Evolutionary conservation across 2,329 filamentous ascomycete species (phyloP).

Genomic region (Xylaria sp.): DNA sequence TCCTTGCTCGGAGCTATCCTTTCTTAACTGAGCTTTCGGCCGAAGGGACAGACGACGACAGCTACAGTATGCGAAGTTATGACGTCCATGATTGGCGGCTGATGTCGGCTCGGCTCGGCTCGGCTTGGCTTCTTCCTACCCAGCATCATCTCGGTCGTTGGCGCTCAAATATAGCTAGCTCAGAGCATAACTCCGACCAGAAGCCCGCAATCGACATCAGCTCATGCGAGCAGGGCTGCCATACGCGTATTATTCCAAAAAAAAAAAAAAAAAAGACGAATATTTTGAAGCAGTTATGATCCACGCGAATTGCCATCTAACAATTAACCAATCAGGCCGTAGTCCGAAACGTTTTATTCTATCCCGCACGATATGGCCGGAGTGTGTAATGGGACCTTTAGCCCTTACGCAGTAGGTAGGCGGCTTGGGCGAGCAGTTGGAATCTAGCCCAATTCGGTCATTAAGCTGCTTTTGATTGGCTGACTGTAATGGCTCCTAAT

Average conservation of each 20-base stretch:
- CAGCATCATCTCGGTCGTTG: neutral
- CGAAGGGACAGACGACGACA: neutral
- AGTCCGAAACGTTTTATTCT: neutral
- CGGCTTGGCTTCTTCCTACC: neutral
- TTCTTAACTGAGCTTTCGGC: neutral
- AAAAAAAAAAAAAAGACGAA: too few relatives aligned
- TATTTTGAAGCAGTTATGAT: too few relatives aligned
- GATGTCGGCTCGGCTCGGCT: conserved; percentile 16
- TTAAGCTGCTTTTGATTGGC: conserved; percentile 3
- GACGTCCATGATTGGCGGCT: neutral
- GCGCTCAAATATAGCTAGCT: neutral
- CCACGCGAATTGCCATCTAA: neutral
- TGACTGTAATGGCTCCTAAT: neutral
- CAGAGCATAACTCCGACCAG: neutral
- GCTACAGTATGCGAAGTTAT: neutral
- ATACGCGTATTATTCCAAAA: too few relatives aligned
- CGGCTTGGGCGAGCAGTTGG: too few relatives aligned
- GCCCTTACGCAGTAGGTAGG: neutral
- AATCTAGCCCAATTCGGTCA: neutral
- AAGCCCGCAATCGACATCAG: neutral
- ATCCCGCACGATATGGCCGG: too few relatives aligned
- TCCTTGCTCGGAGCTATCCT: conserved; percentile 1
- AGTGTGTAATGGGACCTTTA: neutral
- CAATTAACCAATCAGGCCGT: neutral
- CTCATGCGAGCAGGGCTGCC: neutral